Base-by-base conservation (phyloP, 2,329 filamentous ascomycete species). In the Penicillium brevicompactum region DNA sequence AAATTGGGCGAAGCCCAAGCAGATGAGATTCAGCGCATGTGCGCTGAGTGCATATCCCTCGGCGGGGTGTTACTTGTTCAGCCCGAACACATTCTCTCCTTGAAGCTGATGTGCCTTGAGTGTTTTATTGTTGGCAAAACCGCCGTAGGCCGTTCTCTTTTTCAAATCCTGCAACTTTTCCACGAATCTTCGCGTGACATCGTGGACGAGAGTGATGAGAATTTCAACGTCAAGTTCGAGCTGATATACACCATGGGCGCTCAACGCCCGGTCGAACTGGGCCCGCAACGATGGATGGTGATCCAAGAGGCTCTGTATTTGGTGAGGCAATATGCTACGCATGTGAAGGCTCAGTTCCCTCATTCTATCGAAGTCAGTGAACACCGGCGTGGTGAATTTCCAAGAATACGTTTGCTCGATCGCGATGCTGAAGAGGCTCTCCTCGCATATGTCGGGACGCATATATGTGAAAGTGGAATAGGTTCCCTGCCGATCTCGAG, bases 141-240 rank as follows among this genome's bases (percentile, higher is more conserved):
- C 2, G 22, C 18, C 56, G 51, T 58, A 8, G 62, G 59, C 5
- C 16, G 27, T 5, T 50, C 46, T 11, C 45, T 65, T 2, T 50
- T 61, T 6, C 32, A 21, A 14, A 55, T 24, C 0, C 41, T 65
- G 22, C 5, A 61, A 1, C 45, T 66, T 7, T 63, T 65, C 41
- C 32, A 31, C 1, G 22, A 50, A 11, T 46, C 32, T 4, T 56
- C 79, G 0, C 73, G 84, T 0, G 85, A 87, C 56, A 76, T 89
- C 2, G 74, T 89, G 0, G 86, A 89, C 53, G 85, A 89, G 67
- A 85, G 82, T 38, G 87, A 89, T 46, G 84, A 88, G 53, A 84
- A 83, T 51, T 82, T 88, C 42, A 83, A 78, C 42, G 76, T 80
- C 4, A 83, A 81, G 45, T 87, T 86, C 38, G 84, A 89, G 61